Base-by-base conservation (phyloP, 1,284 basidiomycete species). In the Marasmius oreades region DNA sequence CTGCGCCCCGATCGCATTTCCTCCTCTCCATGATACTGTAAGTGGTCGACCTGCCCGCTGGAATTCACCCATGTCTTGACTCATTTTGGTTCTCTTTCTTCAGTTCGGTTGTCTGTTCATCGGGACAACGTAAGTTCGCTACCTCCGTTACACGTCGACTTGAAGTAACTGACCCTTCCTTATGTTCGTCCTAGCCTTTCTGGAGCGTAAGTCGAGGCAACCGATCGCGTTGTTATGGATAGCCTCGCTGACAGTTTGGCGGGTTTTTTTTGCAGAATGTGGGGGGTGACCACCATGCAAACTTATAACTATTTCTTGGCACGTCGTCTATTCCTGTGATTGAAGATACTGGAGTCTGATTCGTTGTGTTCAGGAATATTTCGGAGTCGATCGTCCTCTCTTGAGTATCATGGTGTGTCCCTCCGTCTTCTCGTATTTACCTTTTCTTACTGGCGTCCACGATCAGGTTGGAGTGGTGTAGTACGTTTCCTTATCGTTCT, bases 71-170 rank as follows among this genome's bases (percentile, higher is more conserved):
- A 12, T 28, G 8, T n/a, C 33, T 22, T 26, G n/a, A n/a, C n/a
- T n/a, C n/a, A n/a, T n/a, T n/a, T n/a, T n/a, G n/a, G 11, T 24
- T 23, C 18, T 24, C n/a, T 12, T 48, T 11, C n/a, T 44, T 5
- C 18, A 59, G 58, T 43, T 59, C 45, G 58, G 58, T 4, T 55
- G 54, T 16, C 42, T 59, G 10, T 47, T 59, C n/a, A 31, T 59
- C 20, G 58, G 58, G 18, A 46, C 55, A 22, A 37, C 55, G 58
- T 59, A 33, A 56, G 58, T 53, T 7, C 24, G 18, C 23, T 47
- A 12, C n/a, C 16, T 23, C 26, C 18, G 16, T 7, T 24, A 44
- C 43, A 22, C 16, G 18, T 1, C 37, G 3, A 5, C 45, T 42
- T n/a, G n/a, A n/a, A n/a, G 18, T 34, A 31, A 18, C 14, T 7